These are phyloP conservation scores for Puccinia hordei DNA, from an alignment of 1,284 basidiomycete genomes.

Conservation along the genomic window DNA sequence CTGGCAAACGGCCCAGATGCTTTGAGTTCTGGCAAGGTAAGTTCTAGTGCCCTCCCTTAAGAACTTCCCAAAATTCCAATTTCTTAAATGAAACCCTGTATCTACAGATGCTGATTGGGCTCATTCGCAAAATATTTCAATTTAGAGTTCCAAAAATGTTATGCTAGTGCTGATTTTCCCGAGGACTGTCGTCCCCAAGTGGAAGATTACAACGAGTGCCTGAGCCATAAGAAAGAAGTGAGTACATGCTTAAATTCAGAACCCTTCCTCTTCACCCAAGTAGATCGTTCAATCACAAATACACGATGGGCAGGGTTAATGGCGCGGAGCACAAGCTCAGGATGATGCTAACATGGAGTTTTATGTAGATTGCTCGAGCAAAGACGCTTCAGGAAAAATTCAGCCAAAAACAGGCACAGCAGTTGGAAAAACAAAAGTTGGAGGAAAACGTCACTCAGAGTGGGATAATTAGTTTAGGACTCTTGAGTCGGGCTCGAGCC, in stretches of 20 bases:
- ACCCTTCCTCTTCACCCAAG: not conserved
- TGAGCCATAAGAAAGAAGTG: conserved; percentile 60
- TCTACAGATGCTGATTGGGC: not conserved
- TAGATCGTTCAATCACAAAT: not conserved
- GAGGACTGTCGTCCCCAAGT: conserved; percentile 57
- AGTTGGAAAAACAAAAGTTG: conserved; percentile 24
- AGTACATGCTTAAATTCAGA: not conserved
- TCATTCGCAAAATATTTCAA: not conserved
- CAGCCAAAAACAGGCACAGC: conserved; percentile 66
- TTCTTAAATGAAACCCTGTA: no score
- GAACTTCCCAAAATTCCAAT: not conserved
- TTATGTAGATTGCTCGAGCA: conserved; percentile 69
- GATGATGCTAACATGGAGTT: not conserved
- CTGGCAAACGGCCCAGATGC: conserved; percentile 58
- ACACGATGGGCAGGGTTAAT: no score
- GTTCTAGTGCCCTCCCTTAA: not conserved
- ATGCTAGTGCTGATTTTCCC: conserved; percentile 58
- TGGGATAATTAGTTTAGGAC: conserved; percentile 31
- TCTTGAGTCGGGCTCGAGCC: conserved; percentile 29
- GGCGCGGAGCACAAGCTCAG: no score
- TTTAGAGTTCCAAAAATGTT: conserved; percentile 59
- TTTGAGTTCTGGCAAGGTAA: conserved; percentile 58
- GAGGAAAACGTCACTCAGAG: conserved; percentile 34
- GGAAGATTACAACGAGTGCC: conserved; percentile 60
- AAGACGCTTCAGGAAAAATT: conserved; percentile 74